phyloP scores from a whole-genome alignment of 768 basidiomycete genomes.

The Mycena leptocephala region DNA sequence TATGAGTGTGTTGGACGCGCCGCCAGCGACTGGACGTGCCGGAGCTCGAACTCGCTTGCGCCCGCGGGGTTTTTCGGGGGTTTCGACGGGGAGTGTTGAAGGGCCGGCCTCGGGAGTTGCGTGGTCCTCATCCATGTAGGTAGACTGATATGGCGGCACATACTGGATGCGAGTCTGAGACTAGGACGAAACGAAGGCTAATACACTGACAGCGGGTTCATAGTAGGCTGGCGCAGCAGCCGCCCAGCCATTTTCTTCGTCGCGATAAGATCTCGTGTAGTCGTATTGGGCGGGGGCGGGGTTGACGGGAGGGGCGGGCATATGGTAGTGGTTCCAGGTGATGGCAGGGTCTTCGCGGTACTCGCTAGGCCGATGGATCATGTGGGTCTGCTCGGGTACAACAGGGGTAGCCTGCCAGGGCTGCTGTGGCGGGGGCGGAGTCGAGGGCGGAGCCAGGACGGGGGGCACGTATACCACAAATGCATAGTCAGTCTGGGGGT shows the following conservation, averaged over 20 bases:
- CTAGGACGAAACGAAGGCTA: not conserved
- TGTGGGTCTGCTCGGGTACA: conserved; percentile 77
- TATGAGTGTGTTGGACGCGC: conserved; percentile 12
- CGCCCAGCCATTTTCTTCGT: conserved; percentile 71
- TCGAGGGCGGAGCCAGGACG: conserved; percentile 42
- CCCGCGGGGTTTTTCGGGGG: conserved; percentile 69
- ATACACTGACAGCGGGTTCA: conserved; percentile 64
- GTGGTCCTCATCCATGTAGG: conserved; percentile 67
- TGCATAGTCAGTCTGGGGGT: conserved; percentile 54
- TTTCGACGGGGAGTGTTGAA: conserved; percentile 48
- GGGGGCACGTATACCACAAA: conserved; percentile 59
- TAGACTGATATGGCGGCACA: conserved; percentile 65
- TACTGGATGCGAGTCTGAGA: conserved; percentile 57
- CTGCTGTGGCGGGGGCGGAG: conserved; percentile 57
- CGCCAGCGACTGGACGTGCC: conserved; percentile 50
- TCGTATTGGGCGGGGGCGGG: conserved; percentile 65
- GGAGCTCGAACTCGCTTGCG: conserved; percentile 79
- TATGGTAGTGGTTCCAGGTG: conserved; percentile 72
- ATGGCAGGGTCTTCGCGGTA: conserved; percentile 63
- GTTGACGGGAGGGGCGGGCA: conserved; percentile 59
- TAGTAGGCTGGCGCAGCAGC: conserved; percentile 67
- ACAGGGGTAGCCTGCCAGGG: conserved; percentile 79
- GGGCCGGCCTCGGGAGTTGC: conserved; percentile 59
- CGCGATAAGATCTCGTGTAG: conserved; percentile 72
- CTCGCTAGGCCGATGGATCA: conserved; percentile 62